phyloP scores from a whole-genome alignment of 225 moss, liverwort and hornwort species.

The Rhytidiadelphus loreus region DNA sequence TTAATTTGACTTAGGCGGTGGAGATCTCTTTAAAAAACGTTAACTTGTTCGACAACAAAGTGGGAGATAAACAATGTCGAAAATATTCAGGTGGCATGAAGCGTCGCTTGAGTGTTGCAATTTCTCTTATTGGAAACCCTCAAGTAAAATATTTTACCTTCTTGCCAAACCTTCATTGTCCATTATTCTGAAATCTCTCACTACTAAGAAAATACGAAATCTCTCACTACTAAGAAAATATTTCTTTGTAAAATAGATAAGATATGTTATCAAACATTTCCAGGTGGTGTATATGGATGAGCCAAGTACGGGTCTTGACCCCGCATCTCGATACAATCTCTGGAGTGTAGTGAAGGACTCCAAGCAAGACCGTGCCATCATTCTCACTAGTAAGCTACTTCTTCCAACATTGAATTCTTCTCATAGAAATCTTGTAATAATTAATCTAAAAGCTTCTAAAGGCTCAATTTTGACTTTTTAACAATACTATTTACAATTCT shows the following conservation, averaged over 20 bases:
- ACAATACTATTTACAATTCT: not conserved
- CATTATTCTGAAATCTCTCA: not conserved
- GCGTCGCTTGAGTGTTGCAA: constrained; percentile 85
- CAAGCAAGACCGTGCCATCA: constrained; percentile 76
- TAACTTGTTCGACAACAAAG: constrained; percentile 68
- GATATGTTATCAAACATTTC: not conserved
- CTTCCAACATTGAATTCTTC: not conserved
- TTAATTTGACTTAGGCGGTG: constrained; percentile 35
- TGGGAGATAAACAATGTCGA: constrained; percentile 56
- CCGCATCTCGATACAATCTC: constrained; percentile 72
- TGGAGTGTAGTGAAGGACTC: constrained; percentile 87
- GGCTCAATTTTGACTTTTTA: too few relatives aligned
- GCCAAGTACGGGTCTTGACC: constrained; percentile 87
- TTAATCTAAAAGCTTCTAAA: not conserved
- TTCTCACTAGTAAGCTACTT: constrained; percentile 68
- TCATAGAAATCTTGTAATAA: not conserved
- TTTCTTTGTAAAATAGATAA: not conserved
- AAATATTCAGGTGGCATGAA: constrained; percentile 94
- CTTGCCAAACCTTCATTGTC: not conserved
- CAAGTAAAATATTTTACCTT: constrained; percentile 22
- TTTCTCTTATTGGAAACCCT: constrained; percentile 86
- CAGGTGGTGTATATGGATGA: constrained; percentile 98
- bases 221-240: not conserved
- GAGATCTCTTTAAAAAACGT: constrained; percentile 60
- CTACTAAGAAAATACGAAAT: not conserved